Evolutionary conservation across 768 basidiomycete species (phyloP).

Genomic region (Fomitopsis pulvina): DNA sequence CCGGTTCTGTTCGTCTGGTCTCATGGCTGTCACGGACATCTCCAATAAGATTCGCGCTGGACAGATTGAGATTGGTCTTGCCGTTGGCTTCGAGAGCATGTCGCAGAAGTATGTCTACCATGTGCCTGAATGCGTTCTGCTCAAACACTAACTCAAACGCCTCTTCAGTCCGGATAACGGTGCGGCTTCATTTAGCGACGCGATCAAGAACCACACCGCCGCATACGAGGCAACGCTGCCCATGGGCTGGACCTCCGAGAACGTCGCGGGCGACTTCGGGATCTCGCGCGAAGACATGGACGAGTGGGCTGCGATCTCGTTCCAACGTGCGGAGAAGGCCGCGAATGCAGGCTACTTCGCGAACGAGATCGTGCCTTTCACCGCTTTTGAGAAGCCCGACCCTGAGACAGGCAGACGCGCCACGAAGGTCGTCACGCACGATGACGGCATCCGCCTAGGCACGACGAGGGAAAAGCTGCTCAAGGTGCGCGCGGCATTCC

Average conservation of each 20-base stretch:
- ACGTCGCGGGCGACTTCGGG: constrained; percentile 69
- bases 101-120: constrained; percentile 49
- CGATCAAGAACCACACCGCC: constrained; percentile 46
- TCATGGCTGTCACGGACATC: constrained; percentile 78
- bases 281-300: constrained; percentile 75
- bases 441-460: constrained; percentile 74
- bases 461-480: constrained; percentile 59
- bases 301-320: constrained; percentile 64
- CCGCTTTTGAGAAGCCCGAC: constrained; percentile 49
- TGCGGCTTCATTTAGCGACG: constrained; percentile 53
- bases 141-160: constrained; percentile 14
- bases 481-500: constrained; percentile 72
- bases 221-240: constrained; percentile 59
- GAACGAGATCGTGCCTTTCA: constrained; percentile 73
- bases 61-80: constrained; percentile 78
- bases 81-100: constrained; percentile 87
- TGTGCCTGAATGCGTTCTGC: constrained; percentile 5
- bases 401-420: constrained; percentile 44
- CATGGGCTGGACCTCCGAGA: constrained; percentile 91
- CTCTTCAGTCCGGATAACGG: constrained; percentile 55
- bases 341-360: constrained; percentile 59
- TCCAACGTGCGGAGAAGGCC: constrained; percentile 72
- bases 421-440: constrained; percentile 51
- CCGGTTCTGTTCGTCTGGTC: constrained; percentile 77
- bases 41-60: constrained; percentile 70